phyloP scores from a whole-genome alignment of 2,329 filamentous ascomycete genomes.

The Ilyonectria mors-panacis region DNA sequence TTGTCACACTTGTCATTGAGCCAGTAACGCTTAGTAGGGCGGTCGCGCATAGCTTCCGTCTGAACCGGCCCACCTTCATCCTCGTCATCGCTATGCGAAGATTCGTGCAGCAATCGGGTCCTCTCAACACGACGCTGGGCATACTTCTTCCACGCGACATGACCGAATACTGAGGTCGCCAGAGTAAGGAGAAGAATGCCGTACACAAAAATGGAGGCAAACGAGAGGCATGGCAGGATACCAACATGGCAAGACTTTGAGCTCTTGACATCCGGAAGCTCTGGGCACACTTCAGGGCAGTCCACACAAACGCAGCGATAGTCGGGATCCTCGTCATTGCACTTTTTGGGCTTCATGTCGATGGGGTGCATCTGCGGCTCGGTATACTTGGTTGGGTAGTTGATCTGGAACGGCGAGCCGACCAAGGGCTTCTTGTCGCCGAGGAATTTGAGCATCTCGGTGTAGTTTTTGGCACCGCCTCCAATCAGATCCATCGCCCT shows the following conservation, averaged over 20 bases:
- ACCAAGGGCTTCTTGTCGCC: slow-evolving; percentile 88
- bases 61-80: slow-evolving; percentile 88
- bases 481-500: slow-evolving; percentile 97
- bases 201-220: slow-evolving; percentile 91
- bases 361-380: slow-evolving; percentile 80
- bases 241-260: slow-evolving; percentile 85
- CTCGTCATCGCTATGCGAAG: slow-evolving; percentile 89
- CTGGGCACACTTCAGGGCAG: slow-evolving; percentile 88
- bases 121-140: slow-evolving; percentile 83
- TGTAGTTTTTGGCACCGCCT: slow-evolving; percentile 92
- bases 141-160: slow-evolving; percentile 82
- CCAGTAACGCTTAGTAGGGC: slow-evolving; percentile 83
- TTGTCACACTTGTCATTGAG: slow-evolving; percentile 88
- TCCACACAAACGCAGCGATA: slow-evolving; percentile 96
- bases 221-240: slow-evolving; percentile 91
- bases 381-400: slow-evolving; percentile 79
- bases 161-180: slow-evolving; percentile 77
- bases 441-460: slow-evolving; percentile 89
- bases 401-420: slow-evolving; percentile 98
- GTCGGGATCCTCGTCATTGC: slow-evolving; percentile 88
- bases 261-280: slow-evolving; percentile 81
- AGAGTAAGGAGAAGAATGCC: slow-evolving; percentile 80
- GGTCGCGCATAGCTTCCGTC: slow-evolving; percentile 82
- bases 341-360: slow-evolving; percentile 83
- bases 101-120: slow-evolving; percentile 88